A percentile compares a stretch with the other conserved stretches of the same genome.
phyloP scores from a whole-genome alignment of 2,329 filamentous ascomycete species.

The Fusarium nanum region DNA sequence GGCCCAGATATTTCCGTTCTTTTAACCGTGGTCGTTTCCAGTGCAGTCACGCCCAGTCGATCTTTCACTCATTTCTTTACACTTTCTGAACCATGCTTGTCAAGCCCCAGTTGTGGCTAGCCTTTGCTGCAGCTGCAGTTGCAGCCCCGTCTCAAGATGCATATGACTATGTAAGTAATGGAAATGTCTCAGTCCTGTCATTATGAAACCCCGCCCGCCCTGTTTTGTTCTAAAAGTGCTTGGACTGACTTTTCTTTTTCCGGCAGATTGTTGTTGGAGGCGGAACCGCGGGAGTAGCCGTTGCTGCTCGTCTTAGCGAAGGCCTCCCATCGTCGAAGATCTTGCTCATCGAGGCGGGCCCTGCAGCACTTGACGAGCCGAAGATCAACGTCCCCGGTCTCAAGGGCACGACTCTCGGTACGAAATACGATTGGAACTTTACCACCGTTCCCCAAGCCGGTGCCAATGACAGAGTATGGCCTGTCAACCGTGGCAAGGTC shows the following conservation, averaged over 20 bases:
- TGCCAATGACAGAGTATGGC: slow-evolving; percentile 36
- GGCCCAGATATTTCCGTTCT: background rate
- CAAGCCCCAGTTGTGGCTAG: slow-evolving; percentile 31
- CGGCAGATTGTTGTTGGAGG: slow-evolving; percentile 47
- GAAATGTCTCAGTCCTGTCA: background rate
- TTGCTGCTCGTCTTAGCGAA: slow-evolving; percentile 49
- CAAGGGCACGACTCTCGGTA: slow-evolving; percentile 34
- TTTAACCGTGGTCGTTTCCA: background rate
- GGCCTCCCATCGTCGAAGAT: slow-evolving; percentile 35
- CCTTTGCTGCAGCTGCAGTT: slow-evolving; percentile 26
- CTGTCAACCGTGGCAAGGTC: slow-evolving; percentile 42
- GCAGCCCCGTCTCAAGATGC: slow-evolving; percentile 27
- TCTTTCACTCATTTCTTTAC: background rate
- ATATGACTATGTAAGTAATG: slow-evolving; percentile 40
- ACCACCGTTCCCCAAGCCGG: slow-evolving; percentile 45
- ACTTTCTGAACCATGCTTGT: slow-evolving; percentile 25
- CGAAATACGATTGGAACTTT: slow-evolving; percentile 48
- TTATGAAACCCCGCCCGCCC: background rate
- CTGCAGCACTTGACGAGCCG: slow-evolving; percentile 11
- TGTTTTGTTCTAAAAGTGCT: background rate
- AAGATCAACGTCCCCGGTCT: slow-evolving; percentile 24
- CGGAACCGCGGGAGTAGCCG: slow-evolving; percentile 48
- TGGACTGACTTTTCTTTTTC: background rate
- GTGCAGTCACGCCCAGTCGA: background rate
- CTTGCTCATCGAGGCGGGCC: slow-evolving; percentile 17